Evolutionary conservation across 1,284 basidiomycete species (phyloP).

Genomic region (Irpex rosettiformis): DNA sequence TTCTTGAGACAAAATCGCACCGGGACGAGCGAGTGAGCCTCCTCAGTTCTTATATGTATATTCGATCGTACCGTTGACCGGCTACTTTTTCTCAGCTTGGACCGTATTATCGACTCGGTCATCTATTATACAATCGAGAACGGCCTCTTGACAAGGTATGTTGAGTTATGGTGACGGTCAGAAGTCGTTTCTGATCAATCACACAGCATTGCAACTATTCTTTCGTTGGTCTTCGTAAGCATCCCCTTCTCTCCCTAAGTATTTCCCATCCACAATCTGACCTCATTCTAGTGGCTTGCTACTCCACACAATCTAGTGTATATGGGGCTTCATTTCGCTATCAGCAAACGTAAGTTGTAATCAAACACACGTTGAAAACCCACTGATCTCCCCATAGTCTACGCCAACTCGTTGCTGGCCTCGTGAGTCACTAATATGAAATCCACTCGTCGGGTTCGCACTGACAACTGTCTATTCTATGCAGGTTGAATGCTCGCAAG

Average conservation of each 20-base stretch:
- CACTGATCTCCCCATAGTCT: slow-evolving; percentile 24
- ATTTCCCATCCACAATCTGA: background rate
- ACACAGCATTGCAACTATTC: slow-evolving; percentile 40
- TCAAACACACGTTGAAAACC: background rate
- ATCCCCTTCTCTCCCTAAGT: slow-evolving; percentile 13
- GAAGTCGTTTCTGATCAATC: slow-evolving; percentile 5
- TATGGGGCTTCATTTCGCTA: slow-evolving; percentile 45
- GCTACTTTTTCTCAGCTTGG: slow-evolving; percentile 32
- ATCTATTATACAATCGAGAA: slow-evolving; percentile 52
- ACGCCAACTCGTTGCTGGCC: slow-evolving; percentile 37
- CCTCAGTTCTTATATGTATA: no score
- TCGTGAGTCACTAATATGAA: slow-evolving; percentile 25
- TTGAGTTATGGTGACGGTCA: background rate
- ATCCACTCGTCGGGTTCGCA: background rate
- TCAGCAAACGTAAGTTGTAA: slow-evolving; percentile 38
- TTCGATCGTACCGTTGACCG: no score
- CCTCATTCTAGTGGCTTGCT: slow-evolving; percentile 36
- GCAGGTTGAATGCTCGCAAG: slow-evolving; percentile 24
- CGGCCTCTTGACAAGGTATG: slow-evolving; percentile 47
- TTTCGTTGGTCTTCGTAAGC: slow-evolving; percentile 43
- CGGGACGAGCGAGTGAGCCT: slow-evolving; percentile 26
- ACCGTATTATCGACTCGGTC: slow-evolving; percentile 44
- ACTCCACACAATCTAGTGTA: slow-evolving; percentile 45
- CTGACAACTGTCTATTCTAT: slow-evolving; percentile 2
- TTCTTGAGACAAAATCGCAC: slow-evolving; percentile 42